Evolutionary conservation across 108 stramenopile genomes (phyloP).

Genomic region (Stephanodiscus triporus): DNA sequence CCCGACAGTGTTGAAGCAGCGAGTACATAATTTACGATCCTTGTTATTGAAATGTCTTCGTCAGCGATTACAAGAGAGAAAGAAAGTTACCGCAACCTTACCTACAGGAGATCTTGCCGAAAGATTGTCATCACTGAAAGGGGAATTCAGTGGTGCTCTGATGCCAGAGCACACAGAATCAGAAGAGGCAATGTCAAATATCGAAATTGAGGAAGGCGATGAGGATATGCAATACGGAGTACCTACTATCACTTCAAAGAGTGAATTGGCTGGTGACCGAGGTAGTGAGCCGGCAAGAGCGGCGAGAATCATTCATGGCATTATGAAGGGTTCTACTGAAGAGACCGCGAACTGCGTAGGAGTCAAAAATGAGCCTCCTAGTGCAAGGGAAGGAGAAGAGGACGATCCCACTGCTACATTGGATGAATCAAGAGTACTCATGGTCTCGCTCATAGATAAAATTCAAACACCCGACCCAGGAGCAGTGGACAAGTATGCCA

Average conservation of each 20-base stretch:
- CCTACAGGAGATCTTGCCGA: neutral
- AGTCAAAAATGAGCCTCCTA: neutral
- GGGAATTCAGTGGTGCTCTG: neutral
- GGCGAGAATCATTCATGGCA: neutral
- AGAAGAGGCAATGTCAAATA: neutral
- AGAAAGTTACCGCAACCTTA: neutral
- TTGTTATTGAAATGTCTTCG: slow-evolving; percentile 15
- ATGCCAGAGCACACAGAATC: neutral
- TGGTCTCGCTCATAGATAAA: slow-evolving; percentile 11
- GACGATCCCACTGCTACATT: neutral
- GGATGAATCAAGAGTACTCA: neutral
- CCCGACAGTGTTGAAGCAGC: slow-evolving; percentile 1
- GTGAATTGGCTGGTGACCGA: neutral
- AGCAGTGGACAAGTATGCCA: slow-evolving; percentile 25
- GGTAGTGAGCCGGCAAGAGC: neutral
- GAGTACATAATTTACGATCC: slow-evolving; percentile 6
- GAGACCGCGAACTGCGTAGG: no score
- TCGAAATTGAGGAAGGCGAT: neutral
- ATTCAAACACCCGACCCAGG: slow-evolving; percentile 10
- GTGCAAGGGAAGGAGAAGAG: neutral
- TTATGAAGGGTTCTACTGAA: neutral
- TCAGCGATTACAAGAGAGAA: neutral
- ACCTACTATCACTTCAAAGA: neutral
- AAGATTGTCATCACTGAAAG: neutral
- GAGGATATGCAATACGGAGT: neutral